Evolutionary conservation across 306 rosid genomes (phyloP), one percentile per base, ranked within the genome.

Genomic region (Quercus mongolica): DNA sequence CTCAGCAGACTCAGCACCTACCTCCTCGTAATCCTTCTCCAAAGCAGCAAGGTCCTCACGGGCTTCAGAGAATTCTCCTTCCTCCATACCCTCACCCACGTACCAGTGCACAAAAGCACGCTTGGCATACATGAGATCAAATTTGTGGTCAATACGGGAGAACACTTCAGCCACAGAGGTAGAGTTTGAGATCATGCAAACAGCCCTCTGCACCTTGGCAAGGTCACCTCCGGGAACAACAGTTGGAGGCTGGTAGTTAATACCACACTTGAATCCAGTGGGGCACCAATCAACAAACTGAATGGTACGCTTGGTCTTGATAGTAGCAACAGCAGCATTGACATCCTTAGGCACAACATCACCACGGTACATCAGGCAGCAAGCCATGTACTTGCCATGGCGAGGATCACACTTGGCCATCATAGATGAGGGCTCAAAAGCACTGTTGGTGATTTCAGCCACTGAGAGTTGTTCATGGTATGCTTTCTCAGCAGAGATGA

Each of bases 31-130:
- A 83, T 94, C 98, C 82, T 94, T 94, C 79, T 94, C 98, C 0
- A 94, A 92, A 9, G 97, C 98, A 35, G 97, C 98, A 73, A 94
- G 97, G 84, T 94, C 97, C 86, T 94, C 97, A 61, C 97, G 94
- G 67, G 98, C 97, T 79, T 94, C 98, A 0, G 98, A 94, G 79
- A 94, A 94, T 79, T 94, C 98, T 28, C 98, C 98, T 82, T 94
- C 98, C 75, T 94, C 98, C 98, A 94, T 94, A 52, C 98, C 98
- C 87, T 94, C 98, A 67, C 98, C 98, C 56, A 94, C 98, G 5
- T 94, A 94, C 98, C 98, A 94, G 77, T 94, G 98, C 71, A 94
- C 98, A 7, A 92, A 94, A 17, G 97, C 98, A 4, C 97, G 87
- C 86, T 94, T 94, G 52, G 97, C 90, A 80, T 89, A 94, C 98